Evolutionary conservation across 2,329 filamentous ascomycete species (phyloP).

Genomic region (Gremmenia infestans): DNA sequence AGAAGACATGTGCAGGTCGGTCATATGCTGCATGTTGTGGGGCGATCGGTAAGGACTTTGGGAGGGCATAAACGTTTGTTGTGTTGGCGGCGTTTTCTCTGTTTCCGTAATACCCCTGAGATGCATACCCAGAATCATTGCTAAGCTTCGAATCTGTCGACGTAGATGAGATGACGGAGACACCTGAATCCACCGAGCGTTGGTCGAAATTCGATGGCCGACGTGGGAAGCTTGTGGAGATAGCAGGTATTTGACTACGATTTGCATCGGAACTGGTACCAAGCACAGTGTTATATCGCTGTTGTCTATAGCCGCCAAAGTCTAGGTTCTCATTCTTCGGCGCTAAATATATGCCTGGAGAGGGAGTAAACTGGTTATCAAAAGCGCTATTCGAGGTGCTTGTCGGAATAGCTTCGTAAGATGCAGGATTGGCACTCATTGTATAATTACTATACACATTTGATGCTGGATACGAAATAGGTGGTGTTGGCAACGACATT

Average conservation of each 20-base stretch:
- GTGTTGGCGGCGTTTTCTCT: conserved; percentile 14
- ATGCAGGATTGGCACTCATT: conserved; percentile 11
- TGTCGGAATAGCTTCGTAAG: conserved; percentile 22
- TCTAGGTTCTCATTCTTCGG: conserved; percentile 25
- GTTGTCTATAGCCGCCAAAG: conserved; percentile 17
- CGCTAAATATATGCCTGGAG: conserved; percentile 21
- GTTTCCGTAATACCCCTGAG: conserved; percentile 22
- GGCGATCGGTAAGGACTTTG: conserved; percentile 24
- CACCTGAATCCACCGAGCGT: conserved; percentile 21
- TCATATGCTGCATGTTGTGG: conserved; percentile 20
- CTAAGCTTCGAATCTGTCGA: conserved; percentile 26
- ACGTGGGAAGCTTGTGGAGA: conserved; percentile 18
- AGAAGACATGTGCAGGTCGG: conserved; percentile 15
- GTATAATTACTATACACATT: conserved; percentile 19
- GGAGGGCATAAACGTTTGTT: conserved; percentile 18
- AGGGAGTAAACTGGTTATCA: conserved; percentile 18
- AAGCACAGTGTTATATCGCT: conserved; percentile 23
- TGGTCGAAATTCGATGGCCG: conserved; percentile 25
- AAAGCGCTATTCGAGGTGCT: conserved; percentile 13
- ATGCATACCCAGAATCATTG: conserved; percentile 25
- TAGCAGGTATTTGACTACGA: conserved; percentile 18
- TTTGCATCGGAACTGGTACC: conserved; percentile 17
- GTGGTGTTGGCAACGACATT: conserved; percentile 27
- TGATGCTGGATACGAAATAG: conserved; percentile 19
- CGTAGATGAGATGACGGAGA: conserved; percentile 21